These are phyloP conservation scores for Simmondsia chinensis DNA, from an alignment of 148 eudicot species.

Conservation along the genomic window DNA sequence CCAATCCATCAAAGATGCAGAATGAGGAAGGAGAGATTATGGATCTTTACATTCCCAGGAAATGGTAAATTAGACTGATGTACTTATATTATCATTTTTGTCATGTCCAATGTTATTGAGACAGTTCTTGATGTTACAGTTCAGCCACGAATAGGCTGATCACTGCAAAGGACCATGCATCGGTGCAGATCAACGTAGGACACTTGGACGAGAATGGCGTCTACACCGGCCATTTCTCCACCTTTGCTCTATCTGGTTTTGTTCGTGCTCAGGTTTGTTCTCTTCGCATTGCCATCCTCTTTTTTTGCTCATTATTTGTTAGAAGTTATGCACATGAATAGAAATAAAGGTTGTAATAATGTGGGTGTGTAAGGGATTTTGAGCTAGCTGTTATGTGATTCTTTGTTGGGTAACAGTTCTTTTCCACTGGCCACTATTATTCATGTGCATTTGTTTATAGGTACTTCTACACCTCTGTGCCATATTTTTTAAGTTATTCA, in stretches of 20 bases:
- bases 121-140: conserved; percentile 18
- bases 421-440: too few relatives aligned
- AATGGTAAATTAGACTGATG: conserved; percentile 29
- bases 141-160: conserved; percentile 81
- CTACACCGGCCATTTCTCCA: conserved; percentile 53
- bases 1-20: conserved; percentile 47
- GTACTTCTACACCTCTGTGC: too few relatives aligned
- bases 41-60: conserved; percentile 76
- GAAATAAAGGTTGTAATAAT: too few relatives aligned
- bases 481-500: too few relatives aligned
- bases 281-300: background rate
- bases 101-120: background rate
- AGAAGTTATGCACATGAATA: background rate
- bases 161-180: conserved; percentile 83
- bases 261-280: conserved; percentile 64
- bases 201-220: conserved; percentile 74
- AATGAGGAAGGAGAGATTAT: conserved; percentile 60
- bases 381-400: too few relatives aligned
- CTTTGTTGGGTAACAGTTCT: too few relatives aligned
- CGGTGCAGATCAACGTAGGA: conserved; percentile 70
- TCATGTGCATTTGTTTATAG: too few relatives aligned
- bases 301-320: too few relatives aligned
- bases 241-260: conserved; percentile 79
- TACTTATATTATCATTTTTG: background rate
- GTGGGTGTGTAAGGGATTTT: too few relatives aligned